Conservation (phyloP, 1,284 basidiomycete genomes). For the Fereydounia khargensis region DNA sequence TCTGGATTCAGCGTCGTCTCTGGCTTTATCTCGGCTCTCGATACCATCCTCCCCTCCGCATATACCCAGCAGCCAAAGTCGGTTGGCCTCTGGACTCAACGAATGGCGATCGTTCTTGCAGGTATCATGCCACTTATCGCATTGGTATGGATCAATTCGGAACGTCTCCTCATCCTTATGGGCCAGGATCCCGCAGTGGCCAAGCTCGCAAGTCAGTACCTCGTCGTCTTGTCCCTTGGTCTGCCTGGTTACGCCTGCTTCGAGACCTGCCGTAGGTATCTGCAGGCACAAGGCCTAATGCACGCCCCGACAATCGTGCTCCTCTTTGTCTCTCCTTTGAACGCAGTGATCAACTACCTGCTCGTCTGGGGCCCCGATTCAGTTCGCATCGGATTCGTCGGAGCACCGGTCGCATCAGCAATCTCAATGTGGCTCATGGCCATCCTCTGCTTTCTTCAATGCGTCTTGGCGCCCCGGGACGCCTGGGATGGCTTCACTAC, state of each 20-base stretch:
- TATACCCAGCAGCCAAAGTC: constrained; percentile 82
- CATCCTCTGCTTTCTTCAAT: constrained; percentile 54
- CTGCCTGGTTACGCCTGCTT: constrained; percentile 76
- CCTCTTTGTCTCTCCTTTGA: constrained; percentile 79
- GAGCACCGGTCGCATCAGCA: constrained; percentile 85
- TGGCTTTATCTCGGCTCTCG: constrained; percentile 77
- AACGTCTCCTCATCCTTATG: constrained; percentile 72
- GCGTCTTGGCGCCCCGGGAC: constrained; percentile 67
- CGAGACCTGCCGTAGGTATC: constrained; percentile 43
- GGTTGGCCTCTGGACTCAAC: constrained; percentile 85
- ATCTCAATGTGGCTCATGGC: constrained; percentile 81
- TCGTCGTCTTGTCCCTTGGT: constrained; percentile 74
- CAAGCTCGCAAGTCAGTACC: constrained; percentile 68
- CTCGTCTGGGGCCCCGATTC: constrained; percentile 63
- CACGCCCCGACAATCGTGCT: constrained; percentile 82
- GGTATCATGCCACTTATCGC: constrained; percentile 33
- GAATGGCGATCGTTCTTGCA: constrained; percentile 68
- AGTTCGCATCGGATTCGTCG: constrained; percentile 77
- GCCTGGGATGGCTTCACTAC: constrained; percentile 80
- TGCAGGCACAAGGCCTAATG: constrained; percentile 68
- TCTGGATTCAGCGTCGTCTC: constrained; percentile 52
- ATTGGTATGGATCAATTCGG: constrained; percentile 73
- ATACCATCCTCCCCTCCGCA: constrained; percentile 83
- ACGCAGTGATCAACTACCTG: constrained; percentile 77
- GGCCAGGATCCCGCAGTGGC: constrained; percentile 86